Percentiles rank a stretch among this genome's conserved stretches.
Evolutionary conservation across 345 rosid genomes (phyloP).

Genomic region (Hevea brasiliensis): DNA sequence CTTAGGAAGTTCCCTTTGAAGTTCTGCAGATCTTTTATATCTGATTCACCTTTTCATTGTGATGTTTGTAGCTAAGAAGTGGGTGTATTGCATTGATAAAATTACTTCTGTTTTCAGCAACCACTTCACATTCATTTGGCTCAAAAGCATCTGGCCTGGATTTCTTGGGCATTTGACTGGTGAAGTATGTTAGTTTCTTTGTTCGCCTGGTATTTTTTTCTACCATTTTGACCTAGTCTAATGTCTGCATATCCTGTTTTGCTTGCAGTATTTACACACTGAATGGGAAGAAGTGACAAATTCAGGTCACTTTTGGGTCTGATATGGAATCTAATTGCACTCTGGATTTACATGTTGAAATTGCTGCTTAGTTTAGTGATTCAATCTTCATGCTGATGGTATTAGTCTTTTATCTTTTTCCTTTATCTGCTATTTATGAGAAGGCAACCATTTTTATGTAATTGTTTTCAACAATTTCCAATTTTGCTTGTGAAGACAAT

Average conservation of each 20-base stretch:
- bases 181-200: not conserved
- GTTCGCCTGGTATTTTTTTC: not conserved
- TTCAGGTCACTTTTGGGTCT: not conserved
- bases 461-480: not conserved
- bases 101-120: slow-evolving; percentile 4
- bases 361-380: not conserved
- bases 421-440: not conserved
- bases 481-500: not conserved
- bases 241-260: not conserved
- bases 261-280: not conserved
- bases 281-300: not conserved
- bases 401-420: not conserved
- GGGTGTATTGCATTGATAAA: not conserved
- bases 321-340: not conserved
- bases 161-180: not conserved
- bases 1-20: not conserved
- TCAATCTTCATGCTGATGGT: not conserved
- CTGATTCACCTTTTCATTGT: not conserved
- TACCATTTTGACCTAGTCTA: not conserved
- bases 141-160: not conserved
- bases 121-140: not conserved
- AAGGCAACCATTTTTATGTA: not conserved
- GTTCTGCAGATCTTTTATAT: not conserved
- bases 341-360: not conserved
- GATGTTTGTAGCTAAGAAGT: not conserved